Base-by-base conservation (phyloP, 106 monocot genomes). In the Triglochin maritima region DNA sequence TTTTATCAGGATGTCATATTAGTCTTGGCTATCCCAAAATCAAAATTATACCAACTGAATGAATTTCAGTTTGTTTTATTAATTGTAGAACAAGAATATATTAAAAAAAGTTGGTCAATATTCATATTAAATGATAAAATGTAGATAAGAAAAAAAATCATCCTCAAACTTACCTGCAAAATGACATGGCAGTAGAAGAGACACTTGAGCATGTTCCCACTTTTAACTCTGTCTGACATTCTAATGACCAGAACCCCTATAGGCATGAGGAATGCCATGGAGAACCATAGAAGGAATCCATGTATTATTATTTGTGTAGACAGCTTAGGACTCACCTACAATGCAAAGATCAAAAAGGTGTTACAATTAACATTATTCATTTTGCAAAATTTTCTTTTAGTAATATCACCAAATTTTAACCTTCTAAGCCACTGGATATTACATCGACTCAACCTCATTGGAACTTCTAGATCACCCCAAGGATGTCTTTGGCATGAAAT, bases 211-310 rank as follows among this genome's bases (percentile, higher is more conserved):
- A 50, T 79, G 57, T 59, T 79, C 44, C 74, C 56, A 46, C 77
- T 77, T 41, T 63, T 43, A 10, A 79, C 86, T 59, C 50, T 69
- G 65, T 50, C 74, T 2, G 89, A 77, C 62, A 81, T 72, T 58
- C 86, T 83, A 6, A 81, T 84, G 14, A 84, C 4, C 0, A 90
- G 71, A 47, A 90, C 62, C 9, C 90, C 90, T 17, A 87, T 62
- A 29, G 90, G 90, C 87, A 90, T 82, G 46, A 90, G 77, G 60
- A 84, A 82, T 4, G 86, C 90, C 61, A 87, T 48, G 4, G 90
- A 90, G 44, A 82, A 81, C 90, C 90, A 90, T 12, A 84, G 80
- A 10, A 90, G 82, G 67, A 90, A 76, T 17, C 77, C 86, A 80
- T 90, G 90, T 49, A 90, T 63, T 55, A 62, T 84, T 13, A 87